Evolutionary conservation across 257 asterid genomes (phyloP), one percentile per base, ranked within the genome.

Genomic region (Solanum sejunctum): DNA sequence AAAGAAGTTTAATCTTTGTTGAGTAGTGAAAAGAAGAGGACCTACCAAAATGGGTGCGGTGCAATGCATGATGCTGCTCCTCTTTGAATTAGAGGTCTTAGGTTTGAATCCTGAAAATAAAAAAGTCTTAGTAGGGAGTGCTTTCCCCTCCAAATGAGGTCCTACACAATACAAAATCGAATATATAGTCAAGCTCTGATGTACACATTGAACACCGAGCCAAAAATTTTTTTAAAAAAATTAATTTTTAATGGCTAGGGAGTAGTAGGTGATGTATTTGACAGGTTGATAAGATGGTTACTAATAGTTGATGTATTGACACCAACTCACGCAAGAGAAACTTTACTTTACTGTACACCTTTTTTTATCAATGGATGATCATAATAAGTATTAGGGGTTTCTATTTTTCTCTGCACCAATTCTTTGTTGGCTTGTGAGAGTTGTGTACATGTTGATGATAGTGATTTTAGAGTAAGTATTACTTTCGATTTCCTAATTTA

Each of bases 261-360:
- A 21, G 58, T 26, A 81, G 57, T 45, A 66, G 85, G 85, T 45
- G 87, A 84, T 67, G 75, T 79, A 86, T 28, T 86, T 89, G 54
- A 86, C 69, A 86, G 79, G 84, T 45, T 73, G 83, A 73, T 45
- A 82, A 91, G 96, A 95, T 88, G 95, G 97, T 91, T 89, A 90
- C 86, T 87, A 85, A 88, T 81, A 86, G 71, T 57, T 82, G 86
- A 80, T 86, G 85, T 89, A 84, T 89, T 85, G 89, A 92, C 91
- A 89, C 90, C 87, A 93, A 89, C 91, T 89, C 95, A 93, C 95
- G 95, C 95, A 94, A 94, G 67, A 86, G 86, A 84, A 66, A 70
- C 32, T 36, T 39, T 52, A 56, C 81, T 67, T 56, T 56, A 80
- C 81, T 85, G 82, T 83, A 45, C 3, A 32, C 75, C 43, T 32